Evolutionary conservation across 2,329 filamentous ascomycete species (phyloP).

Genomic region (Aaosphaeria pasadenensis): DNA sequence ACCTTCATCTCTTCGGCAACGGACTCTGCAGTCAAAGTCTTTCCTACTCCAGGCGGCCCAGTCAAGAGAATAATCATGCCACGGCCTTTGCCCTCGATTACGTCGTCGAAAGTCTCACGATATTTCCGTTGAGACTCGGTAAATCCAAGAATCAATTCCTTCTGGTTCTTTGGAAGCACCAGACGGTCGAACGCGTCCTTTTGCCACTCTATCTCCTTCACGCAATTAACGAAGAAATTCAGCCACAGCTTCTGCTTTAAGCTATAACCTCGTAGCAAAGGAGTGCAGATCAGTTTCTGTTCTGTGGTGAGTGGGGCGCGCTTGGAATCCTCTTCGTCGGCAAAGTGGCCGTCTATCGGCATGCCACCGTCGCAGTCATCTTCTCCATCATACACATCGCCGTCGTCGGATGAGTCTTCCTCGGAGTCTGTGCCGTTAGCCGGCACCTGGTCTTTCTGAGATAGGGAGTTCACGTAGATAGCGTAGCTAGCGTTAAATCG

Average conservation of each 20-base stretch:
- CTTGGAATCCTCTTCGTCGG: constrained; percentile 15
- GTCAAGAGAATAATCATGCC: constrained; percentile 52
- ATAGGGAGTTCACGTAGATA: constrained; percentile 38
- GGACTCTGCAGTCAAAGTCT: constrained; percentile 43
- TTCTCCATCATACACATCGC: constrained; percentile 5
- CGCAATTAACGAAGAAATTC: constrained; percentile 26
- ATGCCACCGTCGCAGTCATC: constrained; percentile 15
- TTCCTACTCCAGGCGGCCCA: constrained; percentile 53
- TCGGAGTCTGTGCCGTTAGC: not conserved
- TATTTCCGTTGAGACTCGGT: constrained; percentile 25
- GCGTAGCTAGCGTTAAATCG: constrained; percentile 44
- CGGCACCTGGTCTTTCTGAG: constrained; percentile 21
- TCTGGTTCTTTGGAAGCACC: constrained; percentile 27
- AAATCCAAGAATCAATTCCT: constrained; percentile 32
- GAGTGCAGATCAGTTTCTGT: constrained; percentile 24
- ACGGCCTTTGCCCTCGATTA: constrained; percentile 48
- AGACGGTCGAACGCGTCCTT: constrained; percentile 25
- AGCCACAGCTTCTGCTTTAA: constrained; percentile 26
- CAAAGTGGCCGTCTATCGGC: constrained; percentile 32
- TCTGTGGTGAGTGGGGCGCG: constrained; percentile 17
- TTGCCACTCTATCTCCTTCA: constrained; percentile 30
- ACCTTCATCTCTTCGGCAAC: constrained; percentile 50
- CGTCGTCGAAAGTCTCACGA: constrained; percentile 20
- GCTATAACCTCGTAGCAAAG: constrained; percentile 26
- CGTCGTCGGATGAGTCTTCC: not conserved